Evolutionary conservation across 169 alveolate species (phyloP), one percentile per base, ranked within the genome.

Genomic region (Cryptosporidium sp.): DNA sequence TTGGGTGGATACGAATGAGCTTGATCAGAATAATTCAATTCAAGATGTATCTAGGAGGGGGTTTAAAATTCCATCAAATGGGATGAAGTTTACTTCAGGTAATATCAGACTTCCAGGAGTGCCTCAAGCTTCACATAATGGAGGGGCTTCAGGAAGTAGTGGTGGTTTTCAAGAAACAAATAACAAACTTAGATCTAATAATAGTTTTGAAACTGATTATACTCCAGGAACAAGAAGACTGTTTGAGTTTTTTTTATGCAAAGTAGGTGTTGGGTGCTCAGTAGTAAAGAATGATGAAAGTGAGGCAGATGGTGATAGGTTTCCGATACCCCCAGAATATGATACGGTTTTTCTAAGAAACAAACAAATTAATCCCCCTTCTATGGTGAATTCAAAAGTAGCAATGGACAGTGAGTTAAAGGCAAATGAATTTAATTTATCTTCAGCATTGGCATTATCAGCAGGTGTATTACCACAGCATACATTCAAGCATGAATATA

Each of bases 31-130:
- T 51, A 96, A 96, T 84, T 91, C 96, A 8, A 93, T 95, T 45
- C 98, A 95, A 67, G 96, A 96, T 80, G 94, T 95, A 23, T 94
- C 96, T 69, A 86, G 96, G 18, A 84, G 98, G 21, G 97, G 98
- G 29, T 92, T 96, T 68, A 93, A 93, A 52, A 92, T 96, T 39
- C 94, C 95, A 18, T 80, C 93, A 18, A 84, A 84, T 58, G 98
- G 98, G 0, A 92, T 96, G 94, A 92, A 94, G 61, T 92, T 96
- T 52, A 92, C 96, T 26, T 86, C 96, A 33, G 98, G 98, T 10
- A 96, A 96, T 86, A 92, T 96, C 84, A 92, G 95, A 97, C 75
- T 80, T 45, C 89, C 89, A 21, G 89, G 89, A 23, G 75, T 80
- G 9, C 89, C 89, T 37, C 75, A 59, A 26, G 61, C 89, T 26